These are phyloP conservation scores for Saccharomyces jurei DNA, from an alignment of 805 yeast genomes.

Conservation along the genomic window DNA sequence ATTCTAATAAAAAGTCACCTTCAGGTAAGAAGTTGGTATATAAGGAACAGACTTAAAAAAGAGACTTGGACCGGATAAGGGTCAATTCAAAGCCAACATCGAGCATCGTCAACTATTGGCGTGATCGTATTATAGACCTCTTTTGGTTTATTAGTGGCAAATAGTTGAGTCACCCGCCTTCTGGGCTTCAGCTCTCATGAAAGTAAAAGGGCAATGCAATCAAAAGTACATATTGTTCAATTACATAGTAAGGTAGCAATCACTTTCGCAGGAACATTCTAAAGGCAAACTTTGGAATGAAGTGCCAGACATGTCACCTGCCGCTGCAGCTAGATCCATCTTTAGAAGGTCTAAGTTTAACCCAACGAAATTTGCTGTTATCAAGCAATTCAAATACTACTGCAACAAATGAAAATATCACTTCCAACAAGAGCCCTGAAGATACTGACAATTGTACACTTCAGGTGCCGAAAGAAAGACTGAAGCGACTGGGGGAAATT, in stretches of 20 bases:
- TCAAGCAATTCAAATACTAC: constrained; percentile 10
- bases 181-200: not conserved
- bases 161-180: not conserved
- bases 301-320: constrained; percentile 41
- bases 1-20: not conserved
- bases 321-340: constrained; percentile 38
- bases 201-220: not conserved
- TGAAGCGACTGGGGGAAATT: constrained; percentile 13
- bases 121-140: not conserved
- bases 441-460: constrained; percentile 5
- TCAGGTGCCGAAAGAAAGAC: constrained; percentile 20
- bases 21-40: not conserved
- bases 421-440: not conserved
- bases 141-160: not conserved
- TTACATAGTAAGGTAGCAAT: not conserved
- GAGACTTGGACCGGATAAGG: not conserved
- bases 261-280: not conserved
- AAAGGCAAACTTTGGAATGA: constrained; percentile 6
- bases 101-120: not conserved
- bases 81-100: not conserved
- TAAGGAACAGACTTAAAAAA: not conserved
- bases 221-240: not conserved
- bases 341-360: constrained; percentile 35
- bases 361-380: constrained; percentile 37
- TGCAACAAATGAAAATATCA: constrained; percentile 6